Base-by-base conservation (phyloP, 495 filamentous ascomycete genomes). In the Ramalina intermedia region DNA sequence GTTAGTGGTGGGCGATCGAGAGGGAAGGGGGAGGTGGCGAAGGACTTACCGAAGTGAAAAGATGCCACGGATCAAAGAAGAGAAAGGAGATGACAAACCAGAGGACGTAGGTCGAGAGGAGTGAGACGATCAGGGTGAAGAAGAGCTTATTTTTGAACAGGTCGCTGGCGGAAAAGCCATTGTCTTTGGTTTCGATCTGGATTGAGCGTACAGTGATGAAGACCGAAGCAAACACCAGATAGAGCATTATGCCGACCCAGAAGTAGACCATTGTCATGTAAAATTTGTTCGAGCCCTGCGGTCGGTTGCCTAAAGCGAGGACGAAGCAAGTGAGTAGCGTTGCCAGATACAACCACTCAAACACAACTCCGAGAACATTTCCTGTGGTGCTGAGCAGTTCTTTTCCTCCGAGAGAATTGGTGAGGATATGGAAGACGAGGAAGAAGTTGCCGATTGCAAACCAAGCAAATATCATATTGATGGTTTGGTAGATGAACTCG, bases 371-470 rank as follows among this genome's bases (percentile, higher is more conserved):
- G 18, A 99, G 70, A 49, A 94, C 74, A 12, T 76, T 73, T 38
- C 93, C 93, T 27, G 74, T 74, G 4, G 74, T 78, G 16, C 85
- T 84, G 9, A 94, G 69, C 2, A 95, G 74, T 11, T 75, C 63
- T 0, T 63, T 58, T 13, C 74, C 70, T 38, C 82, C 80, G 49
- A 99, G 73, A 58, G 87, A 90, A 29, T 79, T 81, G 1, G 90
- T 96, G 54, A 99, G 65, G 61, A 99, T 99, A 59, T 89, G 87
- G 71, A 99, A 99, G 40, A 99, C 93, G 56, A 99, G 68, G 76
- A 96, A 99, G 75, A 99, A 99, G 64, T 99, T 99, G 55, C 93
- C 91, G 58, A 99, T 91, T 56, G 85, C 87, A 66, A 99, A 96
- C 93, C 93, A 99, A 45, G 93, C 87, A 57, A 99, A 99, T 58